Conservation (phyloP, 2,329 filamentous ascomycete genomes). For the Colletotrichum tamarilloi region DNA sequence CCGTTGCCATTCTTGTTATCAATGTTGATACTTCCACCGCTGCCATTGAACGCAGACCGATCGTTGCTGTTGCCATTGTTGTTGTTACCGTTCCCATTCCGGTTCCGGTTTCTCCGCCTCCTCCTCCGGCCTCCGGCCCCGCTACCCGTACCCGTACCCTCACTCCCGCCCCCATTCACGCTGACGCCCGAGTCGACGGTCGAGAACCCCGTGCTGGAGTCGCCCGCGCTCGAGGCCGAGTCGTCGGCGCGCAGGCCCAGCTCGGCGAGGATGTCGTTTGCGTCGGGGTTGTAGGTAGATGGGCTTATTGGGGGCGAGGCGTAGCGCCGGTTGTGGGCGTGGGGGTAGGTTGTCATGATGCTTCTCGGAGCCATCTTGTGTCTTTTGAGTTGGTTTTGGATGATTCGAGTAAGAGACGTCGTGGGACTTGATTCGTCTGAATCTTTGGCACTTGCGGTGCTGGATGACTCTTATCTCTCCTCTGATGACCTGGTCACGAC, state of each 20-base stretch:
- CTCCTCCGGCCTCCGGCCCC: background rate
- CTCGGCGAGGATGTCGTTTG: slow-evolving; percentile 37
- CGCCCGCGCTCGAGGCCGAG: slow-evolving; percentile 34
- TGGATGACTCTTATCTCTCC: background rate
- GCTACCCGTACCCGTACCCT: background rate
- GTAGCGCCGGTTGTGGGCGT: background rate
- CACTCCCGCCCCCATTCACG: background rate
- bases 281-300: background rate
- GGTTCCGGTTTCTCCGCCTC: slow-evolving; percentile 1
- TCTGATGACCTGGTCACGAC: background rate
- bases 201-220: slow-evolving; percentile 4
- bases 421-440: background rate
- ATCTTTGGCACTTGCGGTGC: background rate
- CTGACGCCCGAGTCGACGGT: slow-evolving; percentile 2
- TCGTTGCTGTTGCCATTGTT: background rate
- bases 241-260: slow-evolving; percentile 36
- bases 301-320: background rate
- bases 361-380: slow-evolving; percentile 8
- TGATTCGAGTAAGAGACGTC: background rate
- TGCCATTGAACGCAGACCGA: background rate
- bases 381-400: background rate
- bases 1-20: background rate
- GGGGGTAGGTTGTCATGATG: slow-evolving; percentile 13
- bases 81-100: slow-evolving; percentile 12
- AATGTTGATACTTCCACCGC: background rate